Percentiles rank a stretch among this genome's conserved stretches.
phyloP scores from a whole-genome alignment of 2,329 filamentous ascomycete species.

The Clarireedia homoeocarpa region DNA sequence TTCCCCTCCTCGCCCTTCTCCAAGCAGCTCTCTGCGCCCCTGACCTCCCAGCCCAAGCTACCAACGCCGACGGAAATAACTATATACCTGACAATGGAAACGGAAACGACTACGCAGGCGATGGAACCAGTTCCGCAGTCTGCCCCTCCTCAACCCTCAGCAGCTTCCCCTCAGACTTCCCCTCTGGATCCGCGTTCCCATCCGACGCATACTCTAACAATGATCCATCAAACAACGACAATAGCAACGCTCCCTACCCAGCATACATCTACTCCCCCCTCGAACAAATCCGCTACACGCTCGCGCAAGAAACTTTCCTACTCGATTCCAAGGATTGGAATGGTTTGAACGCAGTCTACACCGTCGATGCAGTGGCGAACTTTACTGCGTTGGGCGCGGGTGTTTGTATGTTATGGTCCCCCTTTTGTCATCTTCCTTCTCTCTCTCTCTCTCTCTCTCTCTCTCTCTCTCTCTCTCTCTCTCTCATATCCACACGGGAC shows the following conservation, averaged over 20 bases:
- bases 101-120: too few relatives aligned
- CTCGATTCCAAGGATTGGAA: conserved; percentile 3
- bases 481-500: too few relatives aligned
- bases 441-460: too few relatives aligned
- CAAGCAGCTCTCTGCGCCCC: not conserved
- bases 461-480: too few relatives aligned
- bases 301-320: not conserved
- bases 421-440: not conserved
- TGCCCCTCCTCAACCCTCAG: too few relatives aligned
- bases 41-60: too few relatives aligned
- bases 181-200: not conserved
- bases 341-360: not conserved
- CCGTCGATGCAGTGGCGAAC: not conserved
- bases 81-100: too few relatives aligned
- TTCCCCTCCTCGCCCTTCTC: not conserved
- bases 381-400: conserved; percentile 1
- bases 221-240: too few relatives aligned
- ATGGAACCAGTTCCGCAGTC: too few relatives aligned
- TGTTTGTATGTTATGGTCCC: not conserved
- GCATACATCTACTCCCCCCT: not conserved
- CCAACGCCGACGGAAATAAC: too few relatives aligned
- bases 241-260: not conserved
- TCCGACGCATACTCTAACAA: not conserved
- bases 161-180: not conserved
- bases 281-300: conserved; percentile 7